A percentile compares a stretch with the other conserved stretches of the same genome.
These are phyloP conservation scores for Infundibulicybe gibba DNA, from an alignment of 768 basidiomycete species.

Conservation along the genomic window DNA sequence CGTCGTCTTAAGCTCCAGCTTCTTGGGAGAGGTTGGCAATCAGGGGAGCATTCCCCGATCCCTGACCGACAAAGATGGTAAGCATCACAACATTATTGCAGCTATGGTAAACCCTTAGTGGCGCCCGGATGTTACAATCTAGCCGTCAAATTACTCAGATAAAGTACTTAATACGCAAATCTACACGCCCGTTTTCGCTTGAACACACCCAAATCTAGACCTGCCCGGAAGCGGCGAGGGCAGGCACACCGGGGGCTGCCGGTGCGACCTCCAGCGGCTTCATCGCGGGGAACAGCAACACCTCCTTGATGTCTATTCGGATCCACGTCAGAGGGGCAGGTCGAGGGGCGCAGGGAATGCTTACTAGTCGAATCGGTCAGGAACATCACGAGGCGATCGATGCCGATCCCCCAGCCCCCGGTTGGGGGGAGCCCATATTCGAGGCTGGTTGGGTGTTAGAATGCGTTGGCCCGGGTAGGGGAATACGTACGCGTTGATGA, in stretches of 20 bases:
- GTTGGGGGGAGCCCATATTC: slow-evolving; percentile 98
- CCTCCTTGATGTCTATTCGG: slow-evolving; percentile 87
- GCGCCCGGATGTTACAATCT: too few relatives aligned
- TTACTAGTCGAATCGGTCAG: slow-evolving; percentile 91
- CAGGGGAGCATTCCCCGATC: too few relatives aligned
- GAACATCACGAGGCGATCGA: slow-evolving; percentile 98
- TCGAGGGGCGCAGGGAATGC: slow-evolving; percentile 17
- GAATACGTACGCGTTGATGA: slow-evolving; percentile 80
- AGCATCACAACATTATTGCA: too few relatives aligned
- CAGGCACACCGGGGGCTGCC: not conserved
- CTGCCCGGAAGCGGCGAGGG: not conserved
- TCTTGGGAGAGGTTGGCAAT: too few relatives aligned
- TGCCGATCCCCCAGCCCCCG: slow-evolving; percentile 95
- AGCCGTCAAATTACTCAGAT: too few relatives aligned
- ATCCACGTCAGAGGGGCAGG: slow-evolving; percentile 2
- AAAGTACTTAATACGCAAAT: too few relatives aligned
- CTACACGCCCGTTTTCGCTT: too few relatives aligned
- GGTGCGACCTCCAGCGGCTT: slow-evolving; percentile 63
- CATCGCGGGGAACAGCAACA: slow-evolving; percentile 96
- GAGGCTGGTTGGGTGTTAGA: slow-evolving; percentile 45
- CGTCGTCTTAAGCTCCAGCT: too few relatives aligned
- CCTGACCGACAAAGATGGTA: too few relatives aligned
- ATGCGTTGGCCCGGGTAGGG: not conserved
- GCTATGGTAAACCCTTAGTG: too few relatives aligned
- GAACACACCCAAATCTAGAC: not conserved